Evolutionary conservation across 2,329 filamentous ascomycete genomes (phyloP), one percentile per base, ranked within the genome.

Genomic region (Aspergillus sclerotialis): DNA sequence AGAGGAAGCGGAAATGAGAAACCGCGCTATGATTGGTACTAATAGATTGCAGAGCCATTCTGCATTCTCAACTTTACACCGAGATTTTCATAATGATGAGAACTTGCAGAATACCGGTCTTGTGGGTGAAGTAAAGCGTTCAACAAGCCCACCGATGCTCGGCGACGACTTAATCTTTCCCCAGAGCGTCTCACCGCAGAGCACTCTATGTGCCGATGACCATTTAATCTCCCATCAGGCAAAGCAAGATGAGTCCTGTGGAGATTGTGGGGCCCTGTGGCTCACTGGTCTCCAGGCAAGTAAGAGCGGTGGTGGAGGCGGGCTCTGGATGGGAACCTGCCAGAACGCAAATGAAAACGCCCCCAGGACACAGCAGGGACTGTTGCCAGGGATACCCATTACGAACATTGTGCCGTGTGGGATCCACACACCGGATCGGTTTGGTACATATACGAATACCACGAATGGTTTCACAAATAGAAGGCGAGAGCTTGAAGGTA

Each of bases 151-250:
- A 26, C 90, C 90, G 7, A 93, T 96, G 88, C 76, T 94, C 8
- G 90, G 90, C 36, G 67, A 70, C 37, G 84, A 94, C 46, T 74
- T 96, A 35, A 69, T 72, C 16, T 94, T 95, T 56, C 84, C 87
- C 21, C 76, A 75, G 55, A 94, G 87, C 55, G 72, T 75, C 7
- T 94, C 89, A 16, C 90, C 90, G 5, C 82, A 90, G 58, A 76
- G 80, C 35, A 93, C 88, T 11, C 80, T 86, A 50, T 82, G 93
- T 50, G 87, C 94, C 53, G 80, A 84, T 1, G 81, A 84, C 36
- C 83, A 87, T 52, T 60, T 64, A 7, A 69, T 66, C 7, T 56
- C 75, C 66, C 46, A 77, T 53, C 65, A 57, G 67, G 63, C 56
- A 72, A 61, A 61, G 41, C 62, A 58, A 39, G 54, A 68, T n/a